Base-by-base conservation (phyloP, 306 rosid genomes). In the Trichosanthes cucumerina region DNA sequence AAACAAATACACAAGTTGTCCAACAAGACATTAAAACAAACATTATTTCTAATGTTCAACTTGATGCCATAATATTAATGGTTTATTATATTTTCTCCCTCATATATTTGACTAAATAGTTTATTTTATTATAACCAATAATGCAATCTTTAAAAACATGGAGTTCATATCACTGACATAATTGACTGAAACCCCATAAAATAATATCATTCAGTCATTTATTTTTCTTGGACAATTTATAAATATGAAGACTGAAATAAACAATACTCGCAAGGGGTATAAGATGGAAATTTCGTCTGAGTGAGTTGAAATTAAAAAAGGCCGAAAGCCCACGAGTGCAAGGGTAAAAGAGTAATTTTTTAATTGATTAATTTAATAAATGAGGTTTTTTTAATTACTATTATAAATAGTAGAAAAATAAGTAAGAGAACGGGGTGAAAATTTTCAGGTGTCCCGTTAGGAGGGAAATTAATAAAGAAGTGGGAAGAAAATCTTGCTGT, bases 401-500 rank as follows among this genome's bases (percentile, higher is more conserved):
- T 36, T 23, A 50, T 28, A 28, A 28, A 28, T 28, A 28, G 9
- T 5, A 31, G 41, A 62, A 62, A 62, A 59, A 59, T 57, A 21
- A 53, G 50, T 10, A 23, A 19, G 59, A 18, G 9, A 58, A 58
- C 5, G 13, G 56, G 21, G 34, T 12, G 19, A 63, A 63, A 36
- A 34, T 5, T 33, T 34, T 15, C 2, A 34, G 72, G 47, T 64
- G 71, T 65, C 72, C 46, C 26, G 72, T 65, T 65, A 65, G 15
- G 44, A 36, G 49, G 73, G 73, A 0, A 36, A 24, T 52, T 21
- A 54, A 56, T 56, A 21, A 23, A 64, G 49, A 81, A 81, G 66
- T 79, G 26, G 74, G 56, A 78, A 72, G 79, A 76, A 88, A 86
- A 92, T 90, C 90, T 86, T 63, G 56, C 28, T 68, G 85, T 69